These are phyloP conservation scores for Hansenula lynferdii DNA, from an alignment of 1,139 yeast genomes.

Conservation along the genomic window DNA sequence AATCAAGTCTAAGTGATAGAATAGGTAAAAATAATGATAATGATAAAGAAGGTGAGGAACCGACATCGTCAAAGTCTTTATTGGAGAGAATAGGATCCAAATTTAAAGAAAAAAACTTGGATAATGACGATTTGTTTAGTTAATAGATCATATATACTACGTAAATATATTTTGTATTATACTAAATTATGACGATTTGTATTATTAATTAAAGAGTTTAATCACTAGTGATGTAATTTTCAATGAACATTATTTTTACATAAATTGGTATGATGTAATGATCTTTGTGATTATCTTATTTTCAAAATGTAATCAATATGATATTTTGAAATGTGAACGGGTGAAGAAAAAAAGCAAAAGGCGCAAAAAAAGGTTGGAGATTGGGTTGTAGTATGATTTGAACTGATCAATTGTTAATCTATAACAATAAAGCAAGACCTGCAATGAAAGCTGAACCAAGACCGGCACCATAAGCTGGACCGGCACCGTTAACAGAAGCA, in stretches of 20 bases:
- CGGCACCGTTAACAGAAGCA: conserved; percentile 22
- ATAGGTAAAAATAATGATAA: background rate
- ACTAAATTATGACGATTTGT: too few species aligned
- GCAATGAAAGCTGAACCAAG: conserved; percentile 32
- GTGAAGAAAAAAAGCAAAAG: background rate
- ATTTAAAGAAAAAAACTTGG: conserved; percentile 3
- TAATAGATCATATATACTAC: background rate
- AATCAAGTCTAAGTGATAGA: too few species aligned
- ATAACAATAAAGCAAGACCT: conserved; percentile 31
- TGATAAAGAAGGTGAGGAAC: background rate
- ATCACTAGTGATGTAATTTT: too few species aligned
- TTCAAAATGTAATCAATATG: too few species aligned
- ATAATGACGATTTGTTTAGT: conserved; percentile 13
- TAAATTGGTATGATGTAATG: too few species aligned
- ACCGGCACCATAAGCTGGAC: conserved; percentile 25
- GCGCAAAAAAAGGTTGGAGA: too few species aligned
- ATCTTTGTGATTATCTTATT: too few species aligned
- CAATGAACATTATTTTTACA: too few species aligned
- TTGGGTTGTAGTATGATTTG: background rate
- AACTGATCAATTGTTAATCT: conserved; percentile 13
- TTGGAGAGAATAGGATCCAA: background rate
- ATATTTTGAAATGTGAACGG: too few species aligned
- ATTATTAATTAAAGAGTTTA: too few species aligned
- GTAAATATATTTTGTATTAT: too few species aligned
- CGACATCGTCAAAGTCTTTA: background rate